Base-by-base conservation (phyloP, 352 stramenopile species). In the Phytophthora citrophthora region DNA sequence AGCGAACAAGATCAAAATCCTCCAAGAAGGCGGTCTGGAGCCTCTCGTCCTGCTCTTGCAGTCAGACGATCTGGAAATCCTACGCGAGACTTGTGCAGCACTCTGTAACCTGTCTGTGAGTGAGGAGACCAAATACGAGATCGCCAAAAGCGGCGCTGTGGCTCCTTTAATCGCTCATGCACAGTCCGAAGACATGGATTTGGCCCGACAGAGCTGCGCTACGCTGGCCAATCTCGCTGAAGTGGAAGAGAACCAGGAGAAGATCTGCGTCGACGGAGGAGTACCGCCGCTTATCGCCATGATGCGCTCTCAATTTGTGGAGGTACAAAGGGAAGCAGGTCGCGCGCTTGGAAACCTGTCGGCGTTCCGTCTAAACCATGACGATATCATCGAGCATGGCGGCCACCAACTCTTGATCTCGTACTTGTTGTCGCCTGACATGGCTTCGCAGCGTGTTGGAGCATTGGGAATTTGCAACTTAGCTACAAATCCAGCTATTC, bases 61-160 rank as follows among this genome's bases (percentile, higher is more conserved):
- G 48, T 96, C 90, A 0, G 73, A 89, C 39, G 95, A 99, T 61
- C 74, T 96, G 9, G 93, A 98, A 65, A 97, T 99, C 31, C 73
- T 99, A 9, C 82, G 94, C 0, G 96, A 99, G 60, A 91, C 96
- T 1, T 98, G 93, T 49, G 96, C 93, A 0, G 94, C 93, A 3
- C 73, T 99, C 0, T 98, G 91, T 63, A 99, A 99, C 72, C 79
- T 99, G 26, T 97, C 94, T 5, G 75, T 98, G 31, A 94, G 88
- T 29, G 95, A 98, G 49, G 96, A 99, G 67, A 99, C 97, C 66
- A 99, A 99, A 72, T 98, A 98, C 61, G 97, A 99, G 70, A 97
- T 99, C 34, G 86, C 91, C 15, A 99, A 98, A 65, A 97, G 83
- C 47, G 96, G 96, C 3, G 91, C 90, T 4, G 86, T 99, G 12